phyloP scores from a whole-genome alignment of 495 filamentous ascomycete species.

The Neurospora tetrasperma region DNA sequence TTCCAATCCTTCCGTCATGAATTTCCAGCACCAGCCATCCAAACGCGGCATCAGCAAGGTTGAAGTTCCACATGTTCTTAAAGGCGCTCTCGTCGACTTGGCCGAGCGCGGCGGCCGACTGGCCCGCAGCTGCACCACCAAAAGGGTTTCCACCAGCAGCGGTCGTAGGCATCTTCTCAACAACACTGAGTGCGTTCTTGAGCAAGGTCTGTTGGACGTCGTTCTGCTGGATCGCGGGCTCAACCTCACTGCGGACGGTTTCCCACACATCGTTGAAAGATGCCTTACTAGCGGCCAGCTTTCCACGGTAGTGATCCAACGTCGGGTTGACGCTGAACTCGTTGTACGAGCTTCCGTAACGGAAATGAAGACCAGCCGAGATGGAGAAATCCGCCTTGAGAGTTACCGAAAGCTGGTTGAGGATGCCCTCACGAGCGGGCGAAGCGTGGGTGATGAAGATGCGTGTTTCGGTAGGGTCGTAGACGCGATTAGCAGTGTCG shows the following conservation, averaged over 20 bases:
- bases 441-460: slow-evolving; percentile 97
- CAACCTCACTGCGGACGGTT: slow-evolving; percentile 90
- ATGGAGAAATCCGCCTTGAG: slow-evolving; percentile 98
- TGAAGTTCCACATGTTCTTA: slow-evolving; percentile 99
- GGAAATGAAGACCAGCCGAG: slow-evolving; percentile 95
- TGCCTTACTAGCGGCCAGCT: slow-evolving; percentile 97
- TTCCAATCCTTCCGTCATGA: slow-evolving; percentile 87
- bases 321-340: slow-evolving; percentile 99
- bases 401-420: slow-evolving; percentile 96
- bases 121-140: slow-evolving; percentile 70
- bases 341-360: slow-evolving; percentile 98
- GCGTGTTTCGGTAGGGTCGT: slow-evolving; percentile 97
- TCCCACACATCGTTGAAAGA: slow-evolving; percentile 99
- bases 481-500: slow-evolving; percentile 95
- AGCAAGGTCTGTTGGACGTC: slow-evolving; percentile 85
- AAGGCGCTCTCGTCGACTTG: slow-evolving; percentile 98
- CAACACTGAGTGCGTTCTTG: slow-evolving; percentile 78
- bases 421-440: slow-evolving; percentile 87
- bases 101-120: slow-evolving; percentile 50
- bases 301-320: slow-evolving; percentile 95
- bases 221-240: slow-evolving; percentile 84
- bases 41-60: slow-evolving; percentile 94
- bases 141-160: slow-evolving; percentile 96
- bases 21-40: slow-evolving; percentile 92
- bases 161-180: slow-evolving; percentile 89